Evolutionary conservation across 1,284 basidiomycete genomes (phyloP).

Genomic region (Thecaphora thlaspeos): DNA sequence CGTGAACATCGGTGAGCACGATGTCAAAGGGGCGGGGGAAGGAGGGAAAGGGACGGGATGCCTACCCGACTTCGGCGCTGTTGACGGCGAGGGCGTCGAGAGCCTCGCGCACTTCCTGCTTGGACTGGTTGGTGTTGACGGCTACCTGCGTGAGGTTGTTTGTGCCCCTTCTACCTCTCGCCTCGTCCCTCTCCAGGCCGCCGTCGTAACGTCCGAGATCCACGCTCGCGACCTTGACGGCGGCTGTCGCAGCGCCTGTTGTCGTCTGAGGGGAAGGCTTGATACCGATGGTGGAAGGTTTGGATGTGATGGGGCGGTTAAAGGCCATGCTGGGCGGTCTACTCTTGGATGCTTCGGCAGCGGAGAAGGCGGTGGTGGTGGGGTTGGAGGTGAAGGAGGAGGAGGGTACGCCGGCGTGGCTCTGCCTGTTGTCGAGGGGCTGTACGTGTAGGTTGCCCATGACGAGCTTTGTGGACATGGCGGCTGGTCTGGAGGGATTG

Average conservation of each 20-base stretch:
- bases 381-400: too few species aligned
- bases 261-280: not conserved
- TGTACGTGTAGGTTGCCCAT: conserved; percentile 7
- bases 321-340: too few species aligned
- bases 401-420: too few species aligned
- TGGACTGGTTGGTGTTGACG: not conserved
- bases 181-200: conserved; percentile 57
- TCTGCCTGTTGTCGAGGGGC: conserved; percentile 8
- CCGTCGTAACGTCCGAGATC: conserved; percentile 58
- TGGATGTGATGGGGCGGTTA: not conserved
- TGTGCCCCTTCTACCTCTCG: conserved; percentile 44
- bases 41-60: too few species aligned
- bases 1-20: too few species aligned
- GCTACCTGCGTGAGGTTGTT: conserved; percentile 2
- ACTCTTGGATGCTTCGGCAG: conserved; percentile 8
- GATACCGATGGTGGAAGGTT: conserved; percentile 4
- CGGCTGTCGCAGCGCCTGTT: conserved; percentile 1
- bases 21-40: too few species aligned
- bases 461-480: not conserved
- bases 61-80: not conserved
- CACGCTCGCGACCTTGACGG: conserved; percentile 10
- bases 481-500: not conserved
- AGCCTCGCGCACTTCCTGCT: not conserved
- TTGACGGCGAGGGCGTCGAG: conserved; percentile 17
- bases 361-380: too few species aligned